Evolutionary conservation across 1,284 basidiomycete species (phyloP), one percentile per base, ranked within the genome.

Genomic region (Tremellales sp.): DNA sequence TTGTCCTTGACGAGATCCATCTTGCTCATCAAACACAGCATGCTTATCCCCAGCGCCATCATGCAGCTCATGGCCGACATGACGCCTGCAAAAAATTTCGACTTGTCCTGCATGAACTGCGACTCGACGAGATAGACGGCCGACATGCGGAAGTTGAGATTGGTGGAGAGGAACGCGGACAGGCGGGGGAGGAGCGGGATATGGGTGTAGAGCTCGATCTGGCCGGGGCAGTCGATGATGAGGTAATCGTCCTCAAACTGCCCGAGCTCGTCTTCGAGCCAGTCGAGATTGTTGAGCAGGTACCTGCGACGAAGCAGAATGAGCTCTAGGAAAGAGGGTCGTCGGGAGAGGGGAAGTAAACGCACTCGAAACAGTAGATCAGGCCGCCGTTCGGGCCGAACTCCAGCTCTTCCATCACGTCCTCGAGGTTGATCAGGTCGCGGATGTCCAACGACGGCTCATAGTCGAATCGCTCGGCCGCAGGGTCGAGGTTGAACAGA

Each of bases 41-140:
- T 95, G 0, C 92, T 89, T 33, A 97, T 83, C 64, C 97, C 94
- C 24, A 99, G 80, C 58, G 93, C 92, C 45, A 98, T 87, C 95
- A 99, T 99, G 37, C 93, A 91, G 38, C 88, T 93, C 92, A 98
- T 97, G 19, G 95, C 95, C 44, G 87, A 89, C 48, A 98, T 78
- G 1, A 97, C 93, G n/a, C 95, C 95, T 48, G 92, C 91, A 63
- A 99, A 99, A 74, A 93, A 99, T 67, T 99, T 99, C 68, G 92
- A 87, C 63, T 87, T 86, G 75, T 98, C 95, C 73, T 97, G 92
- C 87, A 97, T 97, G 73, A 97, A 97, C 62, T 99, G 95, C 1
- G 89, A 92, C 69, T 99, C 95, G 56, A 99, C 82, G 40, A 99
- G 80, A 71, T 98, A 99, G 13, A 83, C 82, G 4, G 86, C 87